Conservation (phyloP, 2,329 filamentous ascomycete species). For the Elsinoe batatas region DNA sequence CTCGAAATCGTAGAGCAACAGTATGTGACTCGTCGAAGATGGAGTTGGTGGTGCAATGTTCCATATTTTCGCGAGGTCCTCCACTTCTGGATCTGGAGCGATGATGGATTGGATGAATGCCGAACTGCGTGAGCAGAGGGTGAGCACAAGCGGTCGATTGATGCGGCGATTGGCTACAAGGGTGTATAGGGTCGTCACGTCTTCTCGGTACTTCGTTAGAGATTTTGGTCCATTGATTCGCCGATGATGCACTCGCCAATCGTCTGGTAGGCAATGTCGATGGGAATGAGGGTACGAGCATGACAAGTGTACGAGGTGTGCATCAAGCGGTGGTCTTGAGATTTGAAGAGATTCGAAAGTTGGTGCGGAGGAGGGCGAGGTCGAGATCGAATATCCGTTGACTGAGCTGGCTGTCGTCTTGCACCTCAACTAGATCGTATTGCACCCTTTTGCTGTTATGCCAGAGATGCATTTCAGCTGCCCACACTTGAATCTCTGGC, state of each 20-base stretch:
- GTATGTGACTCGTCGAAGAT: not conserved
- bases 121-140: not conserved
- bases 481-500: not conserved
- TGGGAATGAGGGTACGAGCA: not conserved
- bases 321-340: not conserved
- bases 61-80: not conserved
- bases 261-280: not conserved
- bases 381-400: not conserved
- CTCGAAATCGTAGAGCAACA: not conserved
- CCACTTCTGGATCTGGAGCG: not conserved
- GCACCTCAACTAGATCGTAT: not conserved
- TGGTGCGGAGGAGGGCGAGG: not conserved
- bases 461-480: not conserved
- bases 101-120: not conserved
- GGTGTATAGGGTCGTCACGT: not conserved
- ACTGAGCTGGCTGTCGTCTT: not conserved
- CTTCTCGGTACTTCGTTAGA: not conserved
- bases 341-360: too few relatives aligned
- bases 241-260: not conserved
- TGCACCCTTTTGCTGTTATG: not conserved
- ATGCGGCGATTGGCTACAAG: not conserved
- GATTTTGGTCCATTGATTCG: not conserved
- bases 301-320: not conserved
- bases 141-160: not conserved
- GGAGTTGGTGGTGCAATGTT: not conserved